phyloP scores from a whole-genome alignment of 192 early-diverging fungal genomes.

The Coemansia sp. region DNA sequence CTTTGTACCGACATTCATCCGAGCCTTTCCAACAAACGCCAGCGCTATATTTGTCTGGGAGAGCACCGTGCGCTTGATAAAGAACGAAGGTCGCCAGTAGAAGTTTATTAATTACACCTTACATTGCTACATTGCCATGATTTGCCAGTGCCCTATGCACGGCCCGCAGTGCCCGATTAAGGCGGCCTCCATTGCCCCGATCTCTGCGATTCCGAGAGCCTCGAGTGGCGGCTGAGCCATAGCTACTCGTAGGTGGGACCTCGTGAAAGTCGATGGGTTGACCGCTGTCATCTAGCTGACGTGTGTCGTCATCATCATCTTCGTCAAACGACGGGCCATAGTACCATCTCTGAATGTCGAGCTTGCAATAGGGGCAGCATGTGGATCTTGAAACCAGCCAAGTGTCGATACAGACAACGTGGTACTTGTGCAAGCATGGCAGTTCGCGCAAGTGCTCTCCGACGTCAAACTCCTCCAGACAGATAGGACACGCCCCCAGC shows the following conservation, averaged over 20 bases:
- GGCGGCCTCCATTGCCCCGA: background rate
- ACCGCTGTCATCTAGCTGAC: background rate
- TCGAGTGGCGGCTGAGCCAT: background rate
- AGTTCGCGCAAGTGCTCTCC: constrained; percentile 67
- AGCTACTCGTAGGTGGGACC: background rate
- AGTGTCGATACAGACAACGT: constrained; percentile 66
- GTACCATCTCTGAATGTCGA: constrained; percentile 51
- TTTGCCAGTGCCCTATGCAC: background rate
- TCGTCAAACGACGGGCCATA: constrained; percentile 41
- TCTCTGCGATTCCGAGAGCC: background rate
- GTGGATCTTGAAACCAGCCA: constrained; percentile 57
- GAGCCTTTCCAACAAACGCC: constrained; percentile 95
- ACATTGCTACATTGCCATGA: constrained; percentile 3
- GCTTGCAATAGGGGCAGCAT: constrained; percentile 55
- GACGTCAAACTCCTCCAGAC: constrained; percentile 64
- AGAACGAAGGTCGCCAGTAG: constrained; percentile 25
- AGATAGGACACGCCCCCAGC: constrained; percentile 63
- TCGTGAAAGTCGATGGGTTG: constrained; percentile 17
- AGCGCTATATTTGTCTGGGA: constrained; percentile 93
- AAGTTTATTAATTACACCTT: background rate
- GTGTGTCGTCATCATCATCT: constrained; percentile 5
- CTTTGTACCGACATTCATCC: constrained; percentile 85
- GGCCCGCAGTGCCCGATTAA: background rate
- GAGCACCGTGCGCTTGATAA: constrained; percentile 58
- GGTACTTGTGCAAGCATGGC: constrained; percentile 66